A percentile compares a stretch with the other conserved stretches of the same genome.
These are phyloP conservation scores for Solanum okadae DNA, from an alignment of 257 asterid genomes.

Conservation along the genomic window DNA sequence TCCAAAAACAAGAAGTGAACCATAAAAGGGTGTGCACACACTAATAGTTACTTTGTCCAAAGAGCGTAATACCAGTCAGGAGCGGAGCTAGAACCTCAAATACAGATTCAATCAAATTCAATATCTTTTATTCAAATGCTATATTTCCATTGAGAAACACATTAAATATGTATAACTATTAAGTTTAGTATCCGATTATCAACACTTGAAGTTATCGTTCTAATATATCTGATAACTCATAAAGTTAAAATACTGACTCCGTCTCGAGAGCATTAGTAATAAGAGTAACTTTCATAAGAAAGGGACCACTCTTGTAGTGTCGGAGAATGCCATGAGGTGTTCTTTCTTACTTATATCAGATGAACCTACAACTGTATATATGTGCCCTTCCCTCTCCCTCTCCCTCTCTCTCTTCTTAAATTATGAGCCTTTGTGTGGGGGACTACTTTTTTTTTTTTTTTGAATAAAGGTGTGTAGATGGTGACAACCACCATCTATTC, in stretches of 20 bases:
- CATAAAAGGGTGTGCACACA: not conserved
- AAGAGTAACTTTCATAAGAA: conserved; percentile 16
- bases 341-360: conserved; percentile 19
- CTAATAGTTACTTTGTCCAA: not conserved
- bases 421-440: conserved; percentile 38
- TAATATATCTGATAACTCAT: not conserved
- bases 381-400: not conserved
- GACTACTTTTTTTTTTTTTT: conserved; percentile 25
- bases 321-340: conserved; percentile 25
- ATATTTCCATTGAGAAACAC: too few species aligned
- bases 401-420: conserved; percentile 8
- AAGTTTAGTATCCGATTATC: not conserved
- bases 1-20: not conserved
- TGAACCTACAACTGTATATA: conserved; percentile 3
- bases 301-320: conserved; percentile 47
- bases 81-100: not conserved
- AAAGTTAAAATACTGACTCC: not conserved
- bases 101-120: not conserved
- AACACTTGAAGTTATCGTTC: not conserved
- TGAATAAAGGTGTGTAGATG: conserved; percentile 31
- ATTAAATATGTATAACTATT: too few species aligned
- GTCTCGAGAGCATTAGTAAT: not conserved
- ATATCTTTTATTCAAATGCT: not conserved
- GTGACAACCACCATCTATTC: conserved; percentile 42
- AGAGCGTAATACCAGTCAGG: not conserved